Base-by-base conservation (phyloP, 192 early-diverging fungal genomes). In the Backusella luteola region DNA sequence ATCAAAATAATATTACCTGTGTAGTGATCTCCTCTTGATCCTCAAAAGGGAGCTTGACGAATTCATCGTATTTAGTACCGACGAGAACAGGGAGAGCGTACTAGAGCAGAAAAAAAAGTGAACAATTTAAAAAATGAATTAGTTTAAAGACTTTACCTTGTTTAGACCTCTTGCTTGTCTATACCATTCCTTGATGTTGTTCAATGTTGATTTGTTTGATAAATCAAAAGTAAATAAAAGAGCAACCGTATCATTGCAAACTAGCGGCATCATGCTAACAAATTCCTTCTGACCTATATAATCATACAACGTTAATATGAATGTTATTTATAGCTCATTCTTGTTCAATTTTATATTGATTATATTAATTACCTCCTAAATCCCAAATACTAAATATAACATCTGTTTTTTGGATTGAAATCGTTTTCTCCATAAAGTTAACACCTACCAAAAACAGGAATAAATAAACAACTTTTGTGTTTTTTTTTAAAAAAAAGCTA, bases 381-480 rank as follows among this genome's bases (percentile, higher is more conserved):
- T 98, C 97, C 97, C 97, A 98, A 82, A 98, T 96, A 78, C 94
- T 96, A 81, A 98, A 98, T 19, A 96, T 97, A 73, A 98, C 94
- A 74, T 94, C 94, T 7, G 94, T 95, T 74, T 95, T 94, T 70
- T 91, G 88, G 71, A 98, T 91, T 14, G 91, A 87, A 35, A 98
- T 91, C 0, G 96, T 97, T 84, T 98, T 98, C 82, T 98, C 97
- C 93, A 97, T 94, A 77, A 97, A 97, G 77, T 97, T 97, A 49
- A 98, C 94, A 73, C 97, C 94, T 94, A 73, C 21, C 21, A 19
- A 32, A 77, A 38, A 63, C 29, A 42, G 35, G 41, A 46, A 4
- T 14, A 44, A 41, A 41, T 44, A 71, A 46, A 44, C 38, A 23
- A 39, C 26, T 0, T 15, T 14, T 36, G 21, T 69, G 11, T 21